Base-by-base conservation (phyloP, 2,329 filamentous ascomycete species). In the Penicillium sp. region DNA sequence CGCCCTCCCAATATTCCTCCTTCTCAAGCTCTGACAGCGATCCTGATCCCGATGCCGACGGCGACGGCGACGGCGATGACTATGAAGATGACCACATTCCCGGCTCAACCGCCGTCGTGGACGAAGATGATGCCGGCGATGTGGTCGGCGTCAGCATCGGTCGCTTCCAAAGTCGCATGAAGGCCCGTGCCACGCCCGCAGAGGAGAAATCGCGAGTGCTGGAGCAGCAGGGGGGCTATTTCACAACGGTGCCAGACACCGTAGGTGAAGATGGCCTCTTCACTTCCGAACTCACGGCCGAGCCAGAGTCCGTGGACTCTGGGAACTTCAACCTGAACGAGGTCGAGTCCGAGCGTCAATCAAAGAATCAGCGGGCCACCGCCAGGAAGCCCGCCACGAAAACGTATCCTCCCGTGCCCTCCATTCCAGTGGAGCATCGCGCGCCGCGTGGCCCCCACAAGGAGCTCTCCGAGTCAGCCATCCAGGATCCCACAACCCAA, bases 131-230 rank as follows among this genome's bases (percentile, higher is more conserved):
- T 44, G 71, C 70, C 34, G 62, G 69, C 51, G 68, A 70, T 11
- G 74, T 84, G 29, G 76, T 87, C 60, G 83, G 83, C 2, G 76
- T 87, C 63, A 86, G 83, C 65, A 85, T 87, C 58, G 77, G 83
- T 55, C 77, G 76, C 34, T 75, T 78, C 37, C 84, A 87, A 67
- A 83, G 79, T 46, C 78, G 80, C 39, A 74, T 86, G 66, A 81
- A 77, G 31, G 83, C 82, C 16, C 79, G 83, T 9, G 75, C 77
- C 37, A 86, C 83, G 4, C 83, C 84, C 1, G 81, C 81, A 9
- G 79, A 79, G 18, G 84, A 86, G 65, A 87, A 86, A 67, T 79
- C 75, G n/a, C 80, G 81, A 2, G 79, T 79, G 2, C 71, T 87
- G 61, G 81, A 83, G 55, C 72, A 76, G 18, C 72, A 73, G 28